Conservation (phyloP, 2,329 filamentous ascomycete genomes). For the Aphanocladium album region DNA sequence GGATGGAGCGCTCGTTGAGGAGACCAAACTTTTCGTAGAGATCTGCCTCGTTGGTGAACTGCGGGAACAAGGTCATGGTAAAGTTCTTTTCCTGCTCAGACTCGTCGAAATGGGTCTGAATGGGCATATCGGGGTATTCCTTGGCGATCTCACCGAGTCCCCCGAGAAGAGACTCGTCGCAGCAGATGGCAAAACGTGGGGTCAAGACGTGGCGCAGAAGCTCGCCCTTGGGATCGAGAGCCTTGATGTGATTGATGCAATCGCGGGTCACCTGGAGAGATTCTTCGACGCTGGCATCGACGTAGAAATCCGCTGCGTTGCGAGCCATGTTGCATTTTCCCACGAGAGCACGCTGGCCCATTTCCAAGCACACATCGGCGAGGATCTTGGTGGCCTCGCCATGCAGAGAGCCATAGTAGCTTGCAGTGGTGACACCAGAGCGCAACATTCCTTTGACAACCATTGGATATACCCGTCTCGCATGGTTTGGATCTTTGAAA, state of each 20-base stretch:
- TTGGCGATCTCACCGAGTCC: slow-evolving; percentile 51
- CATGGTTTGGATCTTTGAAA: slow-evolving; percentile 51
- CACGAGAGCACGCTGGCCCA: slow-evolving; percentile 55
- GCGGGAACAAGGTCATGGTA: slow-evolving; percentile 51
- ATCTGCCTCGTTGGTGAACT: slow-evolving; percentile 52
- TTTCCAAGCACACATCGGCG: slow-evolving; percentile 46
- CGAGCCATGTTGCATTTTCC: slow-evolving; percentile 60
- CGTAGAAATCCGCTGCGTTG: slow-evolving; percentile 50
- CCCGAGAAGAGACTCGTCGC: slow-evolving; percentile 46
- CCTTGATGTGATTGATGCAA: slow-evolving; percentile 43
- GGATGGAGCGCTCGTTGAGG: slow-evolving; percentile 50
- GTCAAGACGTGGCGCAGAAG: slow-evolving; percentile 50
- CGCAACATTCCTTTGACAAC: slow-evolving; percentile 54
- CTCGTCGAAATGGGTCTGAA: slow-evolving; percentile 66
- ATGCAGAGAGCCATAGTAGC: slow-evolving; percentile 56
- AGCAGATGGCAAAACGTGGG: slow-evolving; percentile 58
- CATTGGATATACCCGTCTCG: slow-evolving; percentile 43
- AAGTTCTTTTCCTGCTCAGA: slow-evolving; percentile 54
- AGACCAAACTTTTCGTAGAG: slow-evolving; percentile 53
- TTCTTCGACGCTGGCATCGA: slow-evolving; percentile 39
- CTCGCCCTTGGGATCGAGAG: slow-evolving; percentile 37
- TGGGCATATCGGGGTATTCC: slow-evolving; percentile 43
- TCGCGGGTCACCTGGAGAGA: slow-evolving; percentile 45
- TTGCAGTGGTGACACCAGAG: slow-evolving; percentile 58
- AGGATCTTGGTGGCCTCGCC: slow-evolving; percentile 52